Conservation (phyloP, 371 early-diverging fungal species). For the Nematocida displodere region DNA sequence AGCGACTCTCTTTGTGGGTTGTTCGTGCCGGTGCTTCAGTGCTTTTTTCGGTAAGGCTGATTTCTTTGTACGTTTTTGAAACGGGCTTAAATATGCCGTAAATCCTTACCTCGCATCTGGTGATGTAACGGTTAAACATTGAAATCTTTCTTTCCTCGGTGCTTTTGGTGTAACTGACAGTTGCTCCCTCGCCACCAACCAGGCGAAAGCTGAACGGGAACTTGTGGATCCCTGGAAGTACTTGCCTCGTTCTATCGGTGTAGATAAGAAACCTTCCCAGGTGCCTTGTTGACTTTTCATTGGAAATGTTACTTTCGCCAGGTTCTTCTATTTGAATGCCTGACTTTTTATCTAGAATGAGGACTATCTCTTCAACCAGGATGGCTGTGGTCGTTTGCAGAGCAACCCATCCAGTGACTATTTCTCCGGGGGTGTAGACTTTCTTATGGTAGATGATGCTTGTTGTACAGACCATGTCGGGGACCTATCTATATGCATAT, state of each 20-base stretch:
- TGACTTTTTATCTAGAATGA: conserved; percentile 37
- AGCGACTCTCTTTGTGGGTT: not conserved
- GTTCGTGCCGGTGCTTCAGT: not conserved
- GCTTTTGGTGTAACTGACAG: conserved; percentile 35
- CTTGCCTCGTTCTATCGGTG: not conserved
- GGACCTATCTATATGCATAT: not conserved
- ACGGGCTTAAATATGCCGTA: conserved; percentile 52
- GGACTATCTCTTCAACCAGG: conserved; percentile 28
- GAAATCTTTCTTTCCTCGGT: conserved; percentile 12
- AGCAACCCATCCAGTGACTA: conserved; percentile 33
- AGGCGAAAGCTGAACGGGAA: conserved; percentile 50
- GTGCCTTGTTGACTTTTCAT: conserved; percentile 40
- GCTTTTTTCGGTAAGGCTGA: conserved; percentile 1
- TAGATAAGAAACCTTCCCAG: conserved; percentile 47
- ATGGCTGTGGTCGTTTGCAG: conserved; percentile 31
- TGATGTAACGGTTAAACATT: conserved; percentile 33
- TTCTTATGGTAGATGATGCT: conserved; percentile 45
- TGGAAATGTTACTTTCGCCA: not conserved
- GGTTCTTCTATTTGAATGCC: conserved; percentile 32
- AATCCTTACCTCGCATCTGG: conserved; percentile 42
- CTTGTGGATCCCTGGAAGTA: conserved; percentile 35
- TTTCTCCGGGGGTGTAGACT: conserved; percentile 29
- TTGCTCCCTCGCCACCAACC: conserved; percentile 38
- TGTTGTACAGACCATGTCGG: conserved; percentile 14
- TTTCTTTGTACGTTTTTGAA: conserved; percentile 1